These are phyloP conservation scores for Triticum dicoccoides DNA, from an alignment of 176 grass and related monocot genomes.

Conservation along the genomic window DNA sequence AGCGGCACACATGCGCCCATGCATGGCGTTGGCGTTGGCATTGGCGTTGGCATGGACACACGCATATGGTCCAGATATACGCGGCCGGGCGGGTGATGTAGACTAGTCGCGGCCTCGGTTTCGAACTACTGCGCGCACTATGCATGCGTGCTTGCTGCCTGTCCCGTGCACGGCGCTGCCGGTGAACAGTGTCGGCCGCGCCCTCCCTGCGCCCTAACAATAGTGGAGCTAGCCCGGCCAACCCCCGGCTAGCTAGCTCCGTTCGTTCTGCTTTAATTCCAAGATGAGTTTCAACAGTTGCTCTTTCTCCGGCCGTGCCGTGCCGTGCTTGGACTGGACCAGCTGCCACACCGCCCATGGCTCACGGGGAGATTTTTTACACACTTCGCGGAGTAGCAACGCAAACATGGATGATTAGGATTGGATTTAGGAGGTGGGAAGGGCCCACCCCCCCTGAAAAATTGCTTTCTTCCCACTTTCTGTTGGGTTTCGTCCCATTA, in stretches of 20 bases:
- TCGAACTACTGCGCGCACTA: slow-evolving; percentile 1
- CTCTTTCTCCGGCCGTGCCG: background rate
- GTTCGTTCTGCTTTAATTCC: background rate
- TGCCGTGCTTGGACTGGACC: background rate
- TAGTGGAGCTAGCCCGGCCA: background rate
- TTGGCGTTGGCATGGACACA: background rate
- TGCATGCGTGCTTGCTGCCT: background rate
- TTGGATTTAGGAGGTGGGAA: no score
- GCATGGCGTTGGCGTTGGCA: background rate
- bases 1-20: no score
- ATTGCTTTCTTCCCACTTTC: background rate
- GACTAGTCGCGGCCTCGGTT: slow-evolving; percentile 10
- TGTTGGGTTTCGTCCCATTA: background rate
- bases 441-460: no score
- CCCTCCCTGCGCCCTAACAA: background rate
- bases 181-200: slow-evolving; percentile 32
- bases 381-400: no score
- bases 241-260: background rate
- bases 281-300: slow-evolving; percentile 2
- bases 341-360: no score
- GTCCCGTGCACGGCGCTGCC: background rate
- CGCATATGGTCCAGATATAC: background rate
- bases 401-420: no score
- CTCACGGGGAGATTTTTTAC: no score
- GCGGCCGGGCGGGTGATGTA: background rate